These are phyloP conservation scores for Eremochloa ophiuroides DNA, from an alignment of 176 grass and related monocot genomes.

Conservation along the genomic window DNA sequence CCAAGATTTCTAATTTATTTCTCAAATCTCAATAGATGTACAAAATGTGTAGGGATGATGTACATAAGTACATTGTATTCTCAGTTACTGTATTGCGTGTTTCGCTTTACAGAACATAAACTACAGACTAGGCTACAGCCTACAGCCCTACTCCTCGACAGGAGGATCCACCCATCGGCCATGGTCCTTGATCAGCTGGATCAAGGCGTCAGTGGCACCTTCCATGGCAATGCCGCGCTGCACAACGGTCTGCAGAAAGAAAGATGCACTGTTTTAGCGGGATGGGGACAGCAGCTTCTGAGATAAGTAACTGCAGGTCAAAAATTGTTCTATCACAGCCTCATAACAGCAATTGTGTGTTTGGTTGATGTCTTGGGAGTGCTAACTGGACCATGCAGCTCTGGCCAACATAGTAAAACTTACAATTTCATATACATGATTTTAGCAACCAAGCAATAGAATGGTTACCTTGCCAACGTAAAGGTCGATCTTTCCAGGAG, in stretches of 20 bases:
- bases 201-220: conserved; percentile 79
- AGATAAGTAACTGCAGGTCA: not conserved
- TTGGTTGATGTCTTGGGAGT: not conserved
- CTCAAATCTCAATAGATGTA: conserved; percentile 13
- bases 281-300: not conserved
- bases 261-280: not conserved
- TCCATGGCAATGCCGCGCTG: conserved; percentile 93
- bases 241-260: conserved; percentile 58
- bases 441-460: not conserved
- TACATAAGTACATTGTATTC: not conserved
- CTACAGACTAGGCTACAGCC: not conserved
- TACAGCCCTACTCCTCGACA: conserved; percentile 55
- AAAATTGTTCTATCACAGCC: not conserved
- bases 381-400: not conserved
- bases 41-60: conserved; percentile 23
- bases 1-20: conserved; percentile 28
- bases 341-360: not conserved
- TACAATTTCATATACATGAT: not conserved
- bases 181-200: conserved; percentile 92
- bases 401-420: not conserved
- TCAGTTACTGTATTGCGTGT: not conserved
- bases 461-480: conserved; percentile 88
- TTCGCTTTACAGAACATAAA: conserved; percentile 14
- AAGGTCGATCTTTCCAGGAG: conserved; percentile 96
- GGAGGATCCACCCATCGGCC: conserved; percentile 88